phyloP scores from a whole-genome alignment of 768 basidiomycete genomes.

The Suillus spraguei region DNA sequence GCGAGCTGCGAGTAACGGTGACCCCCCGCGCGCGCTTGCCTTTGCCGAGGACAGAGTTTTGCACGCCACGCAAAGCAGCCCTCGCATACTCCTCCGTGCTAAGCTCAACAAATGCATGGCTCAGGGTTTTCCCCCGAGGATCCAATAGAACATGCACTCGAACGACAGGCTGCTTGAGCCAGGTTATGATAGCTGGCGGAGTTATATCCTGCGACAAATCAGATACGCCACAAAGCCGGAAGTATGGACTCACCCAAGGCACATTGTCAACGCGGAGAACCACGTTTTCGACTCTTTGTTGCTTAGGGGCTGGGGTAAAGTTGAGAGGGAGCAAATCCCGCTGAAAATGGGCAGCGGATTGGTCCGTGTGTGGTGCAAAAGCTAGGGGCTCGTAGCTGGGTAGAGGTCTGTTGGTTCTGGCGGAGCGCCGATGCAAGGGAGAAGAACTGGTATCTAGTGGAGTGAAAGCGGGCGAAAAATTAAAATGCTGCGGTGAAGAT shows the following conservation, averaged over 20 bases:
- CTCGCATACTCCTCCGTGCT: conserved; percentile 61
- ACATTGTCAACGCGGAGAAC: conserved; percentile 88
- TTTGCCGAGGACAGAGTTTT: conserved; percentile 63
- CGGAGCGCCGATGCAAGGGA: conserved; percentile 28
- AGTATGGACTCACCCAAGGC: conserved; percentile 66
- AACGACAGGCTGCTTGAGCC: conserved; percentile 65
- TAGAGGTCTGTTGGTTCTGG: conserved; percentile 27
- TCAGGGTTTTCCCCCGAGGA: conserved; percentile 77
- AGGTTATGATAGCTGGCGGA: conserved; percentile 65
- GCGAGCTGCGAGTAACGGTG: conserved; percentile 77
- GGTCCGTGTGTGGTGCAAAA: conserved; percentile 37
- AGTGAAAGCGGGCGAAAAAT: conserved; percentile 16
- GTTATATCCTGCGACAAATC: conserved; percentile 69
- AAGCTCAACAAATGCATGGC: conserved; percentile 84
- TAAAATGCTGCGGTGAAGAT: conserved; percentile 13
- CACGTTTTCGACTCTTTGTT: conserved; percentile 41
- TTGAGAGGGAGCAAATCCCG: conserved; percentile 19
- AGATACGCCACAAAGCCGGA: conserved; percentile 16
- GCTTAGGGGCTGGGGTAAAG: conserved; percentile 11
- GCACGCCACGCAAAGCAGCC: conserved; percentile 60
- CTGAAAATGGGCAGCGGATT: conserved; percentile 28
- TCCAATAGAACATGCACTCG: conserved; percentile 82
- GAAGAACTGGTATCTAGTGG: conserved; percentile 21
- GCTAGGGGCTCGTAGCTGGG: conserved; percentile 29
- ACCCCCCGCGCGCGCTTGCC: conserved; percentile 83